phyloP scores from a whole-genome alignment of 257 asterid genomes.

The Fraxinus anomala region DNA sequence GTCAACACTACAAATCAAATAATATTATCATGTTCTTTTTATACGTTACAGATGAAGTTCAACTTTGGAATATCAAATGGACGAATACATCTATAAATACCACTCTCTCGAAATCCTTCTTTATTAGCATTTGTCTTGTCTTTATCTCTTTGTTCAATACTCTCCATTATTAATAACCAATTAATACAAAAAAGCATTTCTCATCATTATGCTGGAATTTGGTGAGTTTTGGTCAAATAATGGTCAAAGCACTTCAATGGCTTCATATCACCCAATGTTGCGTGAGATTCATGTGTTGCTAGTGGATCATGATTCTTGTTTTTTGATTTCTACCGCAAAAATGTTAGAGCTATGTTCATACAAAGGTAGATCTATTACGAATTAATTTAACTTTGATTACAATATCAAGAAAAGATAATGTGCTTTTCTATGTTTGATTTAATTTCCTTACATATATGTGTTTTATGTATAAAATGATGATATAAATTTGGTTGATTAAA shows the following conservation, averaged over 20 bases:
- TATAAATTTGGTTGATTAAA: too few species aligned
- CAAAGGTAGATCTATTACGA: conserved; percentile 29
- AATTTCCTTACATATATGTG: not conserved
- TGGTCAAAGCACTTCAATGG: conserved; percentile 20
- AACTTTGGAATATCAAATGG: too few species aligned
- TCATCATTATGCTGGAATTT: not conserved
- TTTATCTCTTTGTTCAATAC: not conserved
- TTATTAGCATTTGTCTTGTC: not conserved
- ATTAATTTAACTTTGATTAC: not conserved
- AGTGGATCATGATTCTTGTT: conserved; percentile 38
- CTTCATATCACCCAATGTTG: conserved; percentile 31
- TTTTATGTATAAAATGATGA: too few species aligned
- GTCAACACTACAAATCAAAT: too few species aligned
- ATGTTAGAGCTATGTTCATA: conserved; percentile 38
- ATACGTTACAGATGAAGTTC: too few species aligned
- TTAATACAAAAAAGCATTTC: too few species aligned
- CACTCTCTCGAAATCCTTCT: not conserved
- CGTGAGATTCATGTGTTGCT: conserved; percentile 43
- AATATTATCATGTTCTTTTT: too few species aligned
- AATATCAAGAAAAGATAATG: not conserved
- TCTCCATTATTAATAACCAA: not conserved
- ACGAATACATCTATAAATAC: not conserved
- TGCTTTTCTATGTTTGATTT: not conserved
- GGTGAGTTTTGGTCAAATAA: conserved; percentile 21
- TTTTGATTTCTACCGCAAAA: conserved; percentile 10